A percentile compares a stretch with the other conserved stretches of the same genome.
phyloP scores from a whole-genome alignment of 2,329 filamentous ascomycete species.

The Penicillium verrucosum region DNA sequence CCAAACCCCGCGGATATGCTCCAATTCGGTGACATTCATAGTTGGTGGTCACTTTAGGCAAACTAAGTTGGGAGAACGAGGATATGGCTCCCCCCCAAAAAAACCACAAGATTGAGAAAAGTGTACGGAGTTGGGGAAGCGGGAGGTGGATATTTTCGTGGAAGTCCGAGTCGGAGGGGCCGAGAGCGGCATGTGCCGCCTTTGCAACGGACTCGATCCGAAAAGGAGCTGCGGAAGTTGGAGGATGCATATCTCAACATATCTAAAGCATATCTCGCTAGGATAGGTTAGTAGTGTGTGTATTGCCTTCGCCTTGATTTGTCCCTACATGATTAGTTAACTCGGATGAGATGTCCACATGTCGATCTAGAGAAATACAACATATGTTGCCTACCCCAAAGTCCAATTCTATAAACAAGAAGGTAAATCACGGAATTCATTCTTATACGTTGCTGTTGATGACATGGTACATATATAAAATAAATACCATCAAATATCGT shows the following conservation, averaged over 20 bases:
- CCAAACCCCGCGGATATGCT: slow-evolving; percentile 9
- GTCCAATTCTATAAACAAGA: background rate
- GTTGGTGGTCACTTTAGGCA: background rate
- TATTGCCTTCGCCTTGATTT: background rate
- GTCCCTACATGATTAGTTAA: background rate
- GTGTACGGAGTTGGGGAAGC: background rate
- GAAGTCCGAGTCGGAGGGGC: background rate
- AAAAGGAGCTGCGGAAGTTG: background rate
- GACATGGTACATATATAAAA: background rate
- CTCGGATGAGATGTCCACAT: background rate
- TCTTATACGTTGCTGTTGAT: background rate
- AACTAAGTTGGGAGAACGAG: background rate
- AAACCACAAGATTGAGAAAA: background rate
- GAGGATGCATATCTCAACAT: background rate
- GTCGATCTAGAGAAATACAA: background rate
- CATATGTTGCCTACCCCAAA: background rate
- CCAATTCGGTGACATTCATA: slow-evolving; percentile 1
- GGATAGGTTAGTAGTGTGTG: background rate
- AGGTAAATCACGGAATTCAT: background rate
- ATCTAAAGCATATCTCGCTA: background rate
- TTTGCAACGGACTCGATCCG: background rate
- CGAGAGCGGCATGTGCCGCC: background rate
- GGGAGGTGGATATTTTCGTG: background rate
- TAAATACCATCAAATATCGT: background rate
- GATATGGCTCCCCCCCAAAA: background rate